phyloP scores from a whole-genome alignment of 495 filamentous ascomycete species.

The Penicillium verhagenii region DNA sequence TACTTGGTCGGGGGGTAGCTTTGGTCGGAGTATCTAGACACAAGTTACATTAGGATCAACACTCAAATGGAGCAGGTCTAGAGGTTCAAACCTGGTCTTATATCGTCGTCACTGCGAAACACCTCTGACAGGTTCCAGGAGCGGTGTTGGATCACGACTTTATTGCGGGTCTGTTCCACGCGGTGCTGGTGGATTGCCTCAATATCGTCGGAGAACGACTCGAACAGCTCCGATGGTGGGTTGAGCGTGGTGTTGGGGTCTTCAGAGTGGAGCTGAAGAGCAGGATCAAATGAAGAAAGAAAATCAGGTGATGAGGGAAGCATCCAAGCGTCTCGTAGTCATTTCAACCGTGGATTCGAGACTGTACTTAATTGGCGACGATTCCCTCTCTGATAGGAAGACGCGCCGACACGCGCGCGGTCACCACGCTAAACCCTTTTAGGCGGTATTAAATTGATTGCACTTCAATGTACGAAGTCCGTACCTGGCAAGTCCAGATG shows the following conservation, averaged over 20 bases:
- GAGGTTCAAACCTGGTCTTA: constrained; percentile 41
- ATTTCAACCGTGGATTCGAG: constrained; percentile 7
- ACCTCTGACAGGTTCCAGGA: constrained; percentile 56
- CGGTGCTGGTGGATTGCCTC: constrained; percentile 54
- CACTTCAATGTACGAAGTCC: no score
- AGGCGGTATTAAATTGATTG: constrained; percentile 1
- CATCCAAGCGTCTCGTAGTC: constrained; percentile 31
- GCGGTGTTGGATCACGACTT: constrained; percentile 64
- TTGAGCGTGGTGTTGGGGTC: constrained; percentile 20
- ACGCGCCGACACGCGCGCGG: constrained; percentile 35
- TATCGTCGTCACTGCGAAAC: constrained; percentile 63
- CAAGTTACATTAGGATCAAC: constrained; percentile 9
- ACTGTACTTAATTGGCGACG: constrained; percentile 1
- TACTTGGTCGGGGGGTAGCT: constrained; percentile 28
- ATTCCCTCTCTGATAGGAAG: constrained; percentile 21
- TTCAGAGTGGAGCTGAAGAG: constrained; percentile 52
- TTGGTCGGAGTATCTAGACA: constrained; percentile 44
- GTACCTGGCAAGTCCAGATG: no score
- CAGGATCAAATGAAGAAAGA: constrained; percentile 54
- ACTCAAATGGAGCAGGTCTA: neutral
- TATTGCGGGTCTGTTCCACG: constrained; percentile 53
- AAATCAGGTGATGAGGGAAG: constrained; percentile 34
- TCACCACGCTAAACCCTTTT: constrained; percentile 34
- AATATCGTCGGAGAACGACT: constrained; percentile 59
- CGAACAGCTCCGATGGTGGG: constrained; percentile 37